phyloP scores from a whole-genome alignment of 441 rosid species.

The Geranium incanum region DNA sequence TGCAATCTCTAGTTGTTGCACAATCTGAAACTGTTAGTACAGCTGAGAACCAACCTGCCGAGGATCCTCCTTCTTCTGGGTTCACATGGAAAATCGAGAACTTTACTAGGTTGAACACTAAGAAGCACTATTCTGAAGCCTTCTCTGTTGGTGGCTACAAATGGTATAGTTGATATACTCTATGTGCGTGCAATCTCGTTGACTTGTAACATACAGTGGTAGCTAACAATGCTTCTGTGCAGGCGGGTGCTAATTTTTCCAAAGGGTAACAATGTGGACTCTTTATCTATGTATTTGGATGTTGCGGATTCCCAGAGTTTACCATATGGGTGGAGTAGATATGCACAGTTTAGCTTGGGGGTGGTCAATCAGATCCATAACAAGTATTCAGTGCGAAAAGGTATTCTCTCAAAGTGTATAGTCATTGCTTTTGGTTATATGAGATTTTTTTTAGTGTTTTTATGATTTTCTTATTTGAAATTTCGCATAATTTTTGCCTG shows the following conservation, averaged over 20 bases:
- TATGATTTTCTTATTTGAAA: neutral
- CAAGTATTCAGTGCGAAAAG: constrained; percentile 72
- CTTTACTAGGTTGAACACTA: constrained; percentile 65
- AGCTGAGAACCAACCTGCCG: constrained; percentile 61
- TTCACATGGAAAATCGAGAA: constrained; percentile 72
- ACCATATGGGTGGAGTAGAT: constrained; percentile 94
- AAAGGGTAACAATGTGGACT: constrained; percentile 92
- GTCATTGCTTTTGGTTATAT: neutral
- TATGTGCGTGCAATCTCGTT: neutral
- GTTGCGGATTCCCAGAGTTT: constrained; percentile 69
- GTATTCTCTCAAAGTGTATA: constrained; percentile 29
- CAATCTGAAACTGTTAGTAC: constrained; percentile 53
- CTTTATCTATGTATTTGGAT: constrained; percentile 86
- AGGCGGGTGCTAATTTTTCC: constrained; percentile 89
- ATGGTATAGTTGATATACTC: constrained; percentile 44
- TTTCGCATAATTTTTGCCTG: neutral
- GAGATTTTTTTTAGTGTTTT: neutral
- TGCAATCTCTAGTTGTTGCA: constrained; percentile 32
- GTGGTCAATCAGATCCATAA: constrained; percentile 65
- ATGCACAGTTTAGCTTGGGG: constrained; percentile 76
- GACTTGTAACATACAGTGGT: constrained; percentile 12
- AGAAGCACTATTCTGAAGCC: constrained; percentile 81
- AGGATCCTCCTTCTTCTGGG: constrained; percentile 74
- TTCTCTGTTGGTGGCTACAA: constrained; percentile 72
- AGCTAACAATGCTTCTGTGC: constrained; percentile 21